Evolutionary conservation across 164 flowering plant species (phyloP).

Genomic region (Taxillus chinensis): DNA sequence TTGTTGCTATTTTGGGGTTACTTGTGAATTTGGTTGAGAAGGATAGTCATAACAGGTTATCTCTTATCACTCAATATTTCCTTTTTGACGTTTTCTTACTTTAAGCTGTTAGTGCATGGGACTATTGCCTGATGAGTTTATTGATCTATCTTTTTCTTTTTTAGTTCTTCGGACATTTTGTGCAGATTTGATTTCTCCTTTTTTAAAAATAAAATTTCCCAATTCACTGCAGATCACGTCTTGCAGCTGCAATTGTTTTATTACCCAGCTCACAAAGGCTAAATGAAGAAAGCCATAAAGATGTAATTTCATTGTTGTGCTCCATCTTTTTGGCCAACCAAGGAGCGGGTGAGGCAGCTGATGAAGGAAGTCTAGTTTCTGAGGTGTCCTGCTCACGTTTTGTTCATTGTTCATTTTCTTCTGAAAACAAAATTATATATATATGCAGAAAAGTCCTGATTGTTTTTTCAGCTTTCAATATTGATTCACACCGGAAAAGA

Average conservation of each 20-base stretch:
- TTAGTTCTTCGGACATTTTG: no score
- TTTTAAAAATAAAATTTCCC: neutral
- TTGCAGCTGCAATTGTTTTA: conserved; percentile 58
- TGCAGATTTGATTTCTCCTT: no score
- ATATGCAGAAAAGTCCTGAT: no score
- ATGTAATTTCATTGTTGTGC: conserved; percentile 71
- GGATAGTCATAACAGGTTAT: conserved; percentile 75
- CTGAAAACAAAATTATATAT: no score
- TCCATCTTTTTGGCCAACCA: conserved; percentile 86
- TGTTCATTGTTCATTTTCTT: no score
- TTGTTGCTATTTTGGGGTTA: conserved; percentile 90
- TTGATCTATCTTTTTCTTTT: no score
- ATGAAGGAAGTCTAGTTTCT: conserved; percentile 58
- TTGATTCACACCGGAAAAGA: no score
- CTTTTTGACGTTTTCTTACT: neutral
- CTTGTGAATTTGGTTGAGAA: conserved; percentile 98
- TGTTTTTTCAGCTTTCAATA: no score
- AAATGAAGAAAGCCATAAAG: conserved; percentile 22
- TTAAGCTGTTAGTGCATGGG: neutral
- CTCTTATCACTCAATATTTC: neutral
- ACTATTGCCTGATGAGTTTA: neutral
- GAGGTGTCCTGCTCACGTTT: neutral
- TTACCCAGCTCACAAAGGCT: conserved; percentile 28
- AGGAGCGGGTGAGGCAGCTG: conserved; percentile 69
- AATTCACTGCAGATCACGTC: conserved; percentile 50